Evolutionary conservation across 2,329 filamentous ascomycete genomes (phyloP).

Genomic region (Stenocarpella maydis): DNA sequence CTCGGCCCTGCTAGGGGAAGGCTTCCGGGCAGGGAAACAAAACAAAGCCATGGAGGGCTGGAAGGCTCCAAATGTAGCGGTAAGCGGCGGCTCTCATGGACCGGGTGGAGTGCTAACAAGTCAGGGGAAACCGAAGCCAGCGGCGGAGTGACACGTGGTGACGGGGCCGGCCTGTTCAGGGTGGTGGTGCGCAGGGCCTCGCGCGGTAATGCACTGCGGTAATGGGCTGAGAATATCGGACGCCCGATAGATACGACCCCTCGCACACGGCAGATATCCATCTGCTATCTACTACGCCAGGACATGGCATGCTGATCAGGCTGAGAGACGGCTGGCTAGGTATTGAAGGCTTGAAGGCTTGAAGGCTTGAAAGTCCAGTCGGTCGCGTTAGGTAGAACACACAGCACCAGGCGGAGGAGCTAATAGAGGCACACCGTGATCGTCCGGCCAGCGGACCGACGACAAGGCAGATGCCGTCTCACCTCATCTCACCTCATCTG

Average conservation of each 20-base stretch:
- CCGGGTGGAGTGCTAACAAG: slow-evolving; percentile 24
- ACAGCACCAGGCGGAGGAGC: background rate
- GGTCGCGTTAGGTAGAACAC: background rate
- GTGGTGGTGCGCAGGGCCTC: slow-evolving; percentile 4
- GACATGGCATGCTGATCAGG: background rate
- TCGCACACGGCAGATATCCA: too few species aligned
- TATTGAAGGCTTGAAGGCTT: too few species aligned
- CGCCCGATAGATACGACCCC: background rate
- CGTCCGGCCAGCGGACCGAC: slow-evolving; percentile 18
- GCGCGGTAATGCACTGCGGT: too few species aligned
- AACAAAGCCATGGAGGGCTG: slow-evolving; percentile 5
- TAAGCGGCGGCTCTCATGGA: slow-evolving; percentile 23
- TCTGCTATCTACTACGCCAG: background rate
- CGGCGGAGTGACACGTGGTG: slow-evolving; percentile 34
- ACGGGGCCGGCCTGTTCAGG: slow-evolving; percentile 26
- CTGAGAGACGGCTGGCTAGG: background rate
- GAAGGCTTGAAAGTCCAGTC: background rate
- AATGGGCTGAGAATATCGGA: background rate
- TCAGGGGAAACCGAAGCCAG: slow-evolving; percentile 10
- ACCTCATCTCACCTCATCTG: slow-evolving; percentile 32
- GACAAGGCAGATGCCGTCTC: slow-evolving; percentile 31
- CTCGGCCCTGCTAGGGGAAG: slow-evolving; percentile 23
- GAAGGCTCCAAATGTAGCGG: slow-evolving; percentile 25
- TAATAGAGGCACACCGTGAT: slow-evolving; percentile 2
- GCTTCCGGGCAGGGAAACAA: slow-evolving; percentile 14